Percentiles rank a stretch among this genome's conserved stretches.
Conservation (phyloP, 345 rosid species). For the Trapa bicornis region DNA sequence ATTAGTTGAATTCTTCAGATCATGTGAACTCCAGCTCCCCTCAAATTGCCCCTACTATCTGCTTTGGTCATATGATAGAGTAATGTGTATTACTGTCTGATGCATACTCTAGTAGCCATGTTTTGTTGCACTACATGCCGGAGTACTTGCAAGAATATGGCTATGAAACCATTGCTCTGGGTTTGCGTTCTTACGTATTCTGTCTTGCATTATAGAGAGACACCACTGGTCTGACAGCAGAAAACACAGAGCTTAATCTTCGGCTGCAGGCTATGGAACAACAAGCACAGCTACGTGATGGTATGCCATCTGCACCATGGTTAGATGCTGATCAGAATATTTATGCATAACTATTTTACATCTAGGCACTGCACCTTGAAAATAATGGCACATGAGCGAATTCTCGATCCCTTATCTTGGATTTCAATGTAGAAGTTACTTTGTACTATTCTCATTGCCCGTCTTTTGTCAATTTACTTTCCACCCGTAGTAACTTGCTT, state of each 20-base stretch:
- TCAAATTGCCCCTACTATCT: not conserved
- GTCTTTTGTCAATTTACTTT: not conserved
- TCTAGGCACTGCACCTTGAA: not conserved
- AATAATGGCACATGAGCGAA: not conserved
- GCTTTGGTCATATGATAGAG: not conserved
- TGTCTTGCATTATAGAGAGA: constrained; percentile 53
- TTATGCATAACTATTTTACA: not conserved
- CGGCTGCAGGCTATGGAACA: constrained; percentile 93
- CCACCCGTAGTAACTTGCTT: too few species aligned
- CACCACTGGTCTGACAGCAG: constrained; percentile 62
- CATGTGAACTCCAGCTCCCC: not conserved
- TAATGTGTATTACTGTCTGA: not conserved
- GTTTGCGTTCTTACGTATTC: not conserved
- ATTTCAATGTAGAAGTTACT: not conserved
- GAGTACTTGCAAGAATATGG: not conserved
- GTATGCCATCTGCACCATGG: constrained; percentile 19
- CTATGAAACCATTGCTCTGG: not conserved
- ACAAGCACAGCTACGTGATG: constrained; percentile 85
- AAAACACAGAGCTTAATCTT: constrained; percentile 91
- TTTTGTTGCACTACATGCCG: not conserved
- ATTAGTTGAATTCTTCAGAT: not conserved
- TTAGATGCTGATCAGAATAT: not conserved
- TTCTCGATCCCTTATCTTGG: not conserved
- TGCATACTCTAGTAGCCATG: not conserved
- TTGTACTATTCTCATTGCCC: not conserved